phyloP scores from a whole-genome alignment of 768 basidiomycete species.

The Mycena albidolilacea region DNA sequence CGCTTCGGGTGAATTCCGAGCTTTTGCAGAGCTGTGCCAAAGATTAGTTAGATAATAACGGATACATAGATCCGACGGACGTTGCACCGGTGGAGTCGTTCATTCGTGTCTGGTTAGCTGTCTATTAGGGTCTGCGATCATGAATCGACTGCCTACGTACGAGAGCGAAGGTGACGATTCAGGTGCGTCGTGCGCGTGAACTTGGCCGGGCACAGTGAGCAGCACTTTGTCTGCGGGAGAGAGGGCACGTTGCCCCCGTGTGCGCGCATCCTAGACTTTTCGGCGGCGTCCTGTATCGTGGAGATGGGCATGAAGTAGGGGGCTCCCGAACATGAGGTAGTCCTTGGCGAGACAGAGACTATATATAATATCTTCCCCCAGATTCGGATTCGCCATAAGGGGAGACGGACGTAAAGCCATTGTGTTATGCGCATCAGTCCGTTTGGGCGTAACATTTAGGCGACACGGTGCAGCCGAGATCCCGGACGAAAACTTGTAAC shows the following conservation, averaged over 20 bases:
- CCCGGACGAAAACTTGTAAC: no score
- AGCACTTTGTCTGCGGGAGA: slow-evolving; percentile 80
- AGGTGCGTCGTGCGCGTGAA: slow-evolving; percentile 84
- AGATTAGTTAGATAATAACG: neutral
- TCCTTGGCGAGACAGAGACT: no score
- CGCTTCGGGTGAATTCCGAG: slow-evolving; percentile 81
- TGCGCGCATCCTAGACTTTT: slow-evolving; percentile 55
- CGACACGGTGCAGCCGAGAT: no score
- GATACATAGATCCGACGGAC: slow-evolving; percentile 52
- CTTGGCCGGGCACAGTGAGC: slow-evolving; percentile 78
- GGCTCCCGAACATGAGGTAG: no score
- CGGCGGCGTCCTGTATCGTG: no score
- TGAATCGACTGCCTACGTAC: slow-evolving; percentile 55
- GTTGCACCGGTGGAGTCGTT: slow-evolving; percentile 76
- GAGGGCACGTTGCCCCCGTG: slow-evolving; percentile 76
- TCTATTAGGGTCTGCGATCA: neutral
- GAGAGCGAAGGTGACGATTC: slow-evolving; percentile 80
- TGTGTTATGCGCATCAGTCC: no score
- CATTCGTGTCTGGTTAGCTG: slow-evolving; percentile 66
- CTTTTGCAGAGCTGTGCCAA: slow-evolving; percentile 66
- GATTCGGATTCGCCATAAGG: no score
- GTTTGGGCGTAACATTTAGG: no score
- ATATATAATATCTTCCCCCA: no score
- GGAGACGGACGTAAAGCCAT: no score
- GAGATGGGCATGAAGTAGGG: no score